Evolutionary conservation across 148 eudicot species (phyloP).

Genomic region (Fagopyrum tataricum): DNA sequence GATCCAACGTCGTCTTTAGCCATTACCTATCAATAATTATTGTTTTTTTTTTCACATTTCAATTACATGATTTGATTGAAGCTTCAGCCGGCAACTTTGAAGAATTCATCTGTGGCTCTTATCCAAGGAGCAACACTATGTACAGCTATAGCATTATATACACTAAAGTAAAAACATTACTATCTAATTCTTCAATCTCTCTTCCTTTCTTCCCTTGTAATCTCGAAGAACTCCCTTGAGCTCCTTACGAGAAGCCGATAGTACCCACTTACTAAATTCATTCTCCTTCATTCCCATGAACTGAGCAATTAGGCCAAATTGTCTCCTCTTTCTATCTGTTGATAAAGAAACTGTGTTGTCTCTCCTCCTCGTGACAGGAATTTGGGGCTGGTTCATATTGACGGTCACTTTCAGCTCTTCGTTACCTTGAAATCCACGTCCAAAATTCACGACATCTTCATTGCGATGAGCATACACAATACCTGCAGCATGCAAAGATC

Average conservation of each 20-base stretch:
- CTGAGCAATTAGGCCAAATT: slow-evolving; percentile 43
- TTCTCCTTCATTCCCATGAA: slow-evolving; percentile 50
- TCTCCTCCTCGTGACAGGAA: slow-evolving; percentile 10
- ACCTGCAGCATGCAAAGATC: slow-evolving; percentile 35
- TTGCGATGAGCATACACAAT: slow-evolving; percentile 83
- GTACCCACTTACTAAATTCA: slow-evolving; percentile 61
- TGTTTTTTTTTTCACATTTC: no score
- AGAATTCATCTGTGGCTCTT: no score
- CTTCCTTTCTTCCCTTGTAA: slow-evolving; percentile 38
- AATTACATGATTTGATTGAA: no score
- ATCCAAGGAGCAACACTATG: background rate
- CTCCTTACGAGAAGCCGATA: slow-evolving; percentile 48
- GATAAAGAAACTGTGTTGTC: slow-evolving; percentile 15
- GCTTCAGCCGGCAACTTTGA: no score
- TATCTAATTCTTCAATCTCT: background rate
- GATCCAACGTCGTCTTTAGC: no score
- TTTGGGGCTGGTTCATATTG: slow-evolving; percentile 17
- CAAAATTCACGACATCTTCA: slow-evolving; percentile 63
- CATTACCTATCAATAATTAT: no score
- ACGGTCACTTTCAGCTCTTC: slow-evolving; percentile 13
- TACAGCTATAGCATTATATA: background rate
- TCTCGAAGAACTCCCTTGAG: slow-evolving; percentile 47
- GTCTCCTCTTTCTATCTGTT: slow-evolving; percentile 38
- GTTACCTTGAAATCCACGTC: slow-evolving; percentile 25
- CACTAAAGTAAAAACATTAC: background rate